Evolutionary conservation across 2,329 filamentous ascomycete species (phyloP).

Genomic region (Botrytis tulipae): DNA sequence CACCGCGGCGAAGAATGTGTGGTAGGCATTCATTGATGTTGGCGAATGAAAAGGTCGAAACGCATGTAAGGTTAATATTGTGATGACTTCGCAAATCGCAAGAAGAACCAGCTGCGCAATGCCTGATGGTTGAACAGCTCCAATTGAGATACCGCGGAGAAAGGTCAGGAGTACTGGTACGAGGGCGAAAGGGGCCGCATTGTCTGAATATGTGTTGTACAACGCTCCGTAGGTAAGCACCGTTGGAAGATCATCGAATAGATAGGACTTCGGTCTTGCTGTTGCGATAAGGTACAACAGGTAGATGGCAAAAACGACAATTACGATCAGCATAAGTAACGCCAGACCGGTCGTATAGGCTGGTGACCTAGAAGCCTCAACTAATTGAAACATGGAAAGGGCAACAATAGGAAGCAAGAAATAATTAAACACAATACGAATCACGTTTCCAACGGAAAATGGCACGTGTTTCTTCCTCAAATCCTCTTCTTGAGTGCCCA

Average conservation of each 20-base stretch:
- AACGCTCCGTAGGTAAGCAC: conserved; percentile 87
- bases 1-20: conserved; percentile 76
- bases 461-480: conserved; percentile 87
- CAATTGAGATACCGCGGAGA: conserved; percentile 83
- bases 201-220: conserved; percentile 97
- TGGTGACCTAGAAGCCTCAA: conserved; percentile 67
- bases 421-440: conserved; percentile 89
- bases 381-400: conserved; percentile 87
- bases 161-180: conserved; percentile 83
- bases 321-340: conserved; percentile 67
- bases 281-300: conserved; percentile 76
- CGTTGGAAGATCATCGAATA: conserved; percentile 91
- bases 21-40: conserved; percentile 97
- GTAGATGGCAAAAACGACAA: conserved; percentile 74
- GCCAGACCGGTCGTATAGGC: conserved; percentile 72
- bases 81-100: conserved; percentile 90
- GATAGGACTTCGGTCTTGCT: conserved; percentile 77
- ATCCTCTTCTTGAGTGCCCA: conserved; percentile 77
- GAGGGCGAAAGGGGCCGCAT: conserved; percentile 84
- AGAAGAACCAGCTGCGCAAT: conserved; percentile 90
- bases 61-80: conserved; percentile 80
- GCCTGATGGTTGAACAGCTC: conserved; percentile 87
- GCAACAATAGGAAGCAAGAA: conserved; percentile 85
- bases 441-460: conserved; percentile 74
- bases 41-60: conserved; percentile 87